A percentile compares a stretch with the other conserved stretches of the same genome.
Conservation (phyloP, 371 early-diverging fungal genomes). For the Furculomyces boomerangus region DNA sequence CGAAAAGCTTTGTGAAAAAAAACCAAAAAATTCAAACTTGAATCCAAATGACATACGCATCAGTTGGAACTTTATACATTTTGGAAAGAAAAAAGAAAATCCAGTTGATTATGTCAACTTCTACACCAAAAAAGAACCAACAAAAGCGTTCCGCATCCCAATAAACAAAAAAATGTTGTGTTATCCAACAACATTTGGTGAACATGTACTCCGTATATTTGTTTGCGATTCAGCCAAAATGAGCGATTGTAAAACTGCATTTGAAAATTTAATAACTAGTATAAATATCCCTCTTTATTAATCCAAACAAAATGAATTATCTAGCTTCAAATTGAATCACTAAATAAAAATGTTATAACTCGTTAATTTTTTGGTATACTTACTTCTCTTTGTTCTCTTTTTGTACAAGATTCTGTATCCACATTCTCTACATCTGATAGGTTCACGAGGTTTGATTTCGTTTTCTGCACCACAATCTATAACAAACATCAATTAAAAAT, state of each 20-base stretch:
- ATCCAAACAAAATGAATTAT: background rate
- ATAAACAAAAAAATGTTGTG: background rate
- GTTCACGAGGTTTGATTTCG: conserved; percentile 80
- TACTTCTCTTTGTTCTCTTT: conserved; percentile 87
- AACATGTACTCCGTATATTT: background rate
- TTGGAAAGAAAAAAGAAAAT: conserved; percentile 63
- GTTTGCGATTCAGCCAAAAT: background rate
- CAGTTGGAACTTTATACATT: conserved; percentile 48
- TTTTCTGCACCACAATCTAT: conserved; percentile 76
- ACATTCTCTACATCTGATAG: conserved; percentile 90
- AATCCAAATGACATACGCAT: conserved; percentile 50
- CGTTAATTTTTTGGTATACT: too few species aligned
- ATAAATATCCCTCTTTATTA: background rate
- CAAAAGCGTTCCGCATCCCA: background rate
- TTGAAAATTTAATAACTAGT: background rate
- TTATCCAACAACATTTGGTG: background rate
- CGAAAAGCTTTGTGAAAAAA: conserved; percentile 35
- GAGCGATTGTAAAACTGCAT: background rate
- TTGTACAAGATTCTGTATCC: conserved; percentile 94
- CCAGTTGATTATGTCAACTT: conserved; percentile 73
- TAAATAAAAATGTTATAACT: too few species aligned
- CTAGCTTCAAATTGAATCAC: background rate
- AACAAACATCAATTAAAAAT: background rate
- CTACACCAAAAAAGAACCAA: conserved; percentile 12
- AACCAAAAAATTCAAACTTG: conserved; percentile 32